Percentiles rank a stretch among this genome's conserved stretches.
These are phyloP conservation scores for Colletotrichum kahawae DNA, from an alignment of 2,329 filamentous ascomycete genomes.

Conservation along the genomic window DNA sequence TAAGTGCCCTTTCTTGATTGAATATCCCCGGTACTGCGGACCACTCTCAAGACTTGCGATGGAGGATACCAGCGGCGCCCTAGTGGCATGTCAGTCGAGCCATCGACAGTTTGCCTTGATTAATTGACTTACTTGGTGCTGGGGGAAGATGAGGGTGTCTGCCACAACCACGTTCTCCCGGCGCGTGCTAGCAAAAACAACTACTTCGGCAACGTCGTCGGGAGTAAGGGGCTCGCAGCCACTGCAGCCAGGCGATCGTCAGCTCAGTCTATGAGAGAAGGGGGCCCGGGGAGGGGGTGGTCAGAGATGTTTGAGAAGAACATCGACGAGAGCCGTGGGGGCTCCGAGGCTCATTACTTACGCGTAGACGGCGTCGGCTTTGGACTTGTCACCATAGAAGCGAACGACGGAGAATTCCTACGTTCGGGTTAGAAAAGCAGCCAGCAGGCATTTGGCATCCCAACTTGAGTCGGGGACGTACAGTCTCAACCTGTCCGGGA, in stretches of 20 bases:
- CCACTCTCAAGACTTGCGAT: slow-evolving; percentile 28
- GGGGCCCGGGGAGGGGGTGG: too few relatives aligned
- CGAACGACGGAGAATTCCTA: slow-evolving; percentile 87
- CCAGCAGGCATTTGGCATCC: background rate
- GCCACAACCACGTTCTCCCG: slow-evolving; percentile 91
- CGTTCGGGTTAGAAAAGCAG: background rate
- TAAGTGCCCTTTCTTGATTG: background rate
- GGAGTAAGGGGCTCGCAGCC: slow-evolving; percentile 84
- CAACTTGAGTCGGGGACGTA: slow-evolving; percentile 37
- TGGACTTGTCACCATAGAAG: slow-evolving; percentile 86
- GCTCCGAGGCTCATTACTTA: slow-evolving; percentile 44
- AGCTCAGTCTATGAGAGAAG: background rate
- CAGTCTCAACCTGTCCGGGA: slow-evolving; percentile 90
- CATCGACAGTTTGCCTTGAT: background rate
- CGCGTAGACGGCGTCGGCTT: slow-evolving; percentile 90
- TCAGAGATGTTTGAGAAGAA: background rate
- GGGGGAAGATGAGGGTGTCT: slow-evolving; percentile 86
- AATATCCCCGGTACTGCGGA: too few relatives aligned
- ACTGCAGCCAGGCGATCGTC: slow-evolving; percentile 40
- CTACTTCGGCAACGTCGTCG: slow-evolving; percentile 88
- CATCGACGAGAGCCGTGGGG: background rate
- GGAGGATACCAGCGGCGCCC: slow-evolving; percentile 35
- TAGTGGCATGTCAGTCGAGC: slow-evolving; percentile 16
- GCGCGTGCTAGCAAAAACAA: slow-evolving; percentile 84
- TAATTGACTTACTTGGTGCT: slow-evolving; percentile 75